Percentiles rank a stretch among this genome's conserved stretches.
Conservation (phyloP, 2,329 filamentous ascomycete species). For the Cytospora mali region DNA sequence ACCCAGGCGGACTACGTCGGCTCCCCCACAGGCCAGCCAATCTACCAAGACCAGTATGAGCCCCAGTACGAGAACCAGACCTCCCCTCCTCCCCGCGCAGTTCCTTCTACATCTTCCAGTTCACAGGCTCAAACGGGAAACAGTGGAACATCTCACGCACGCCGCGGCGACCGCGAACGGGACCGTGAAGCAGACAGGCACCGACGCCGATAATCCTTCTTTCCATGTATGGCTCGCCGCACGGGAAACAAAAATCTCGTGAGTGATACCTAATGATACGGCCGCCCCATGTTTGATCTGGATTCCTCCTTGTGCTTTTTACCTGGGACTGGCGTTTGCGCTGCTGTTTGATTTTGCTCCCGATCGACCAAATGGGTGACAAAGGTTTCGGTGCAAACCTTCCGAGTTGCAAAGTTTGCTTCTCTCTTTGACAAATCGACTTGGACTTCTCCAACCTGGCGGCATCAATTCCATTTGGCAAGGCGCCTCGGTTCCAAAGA, state of each 20-base stretch:
- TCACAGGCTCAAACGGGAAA: constrained; percentile 30
- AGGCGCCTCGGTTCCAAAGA: constrained; percentile 20
- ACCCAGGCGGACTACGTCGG: constrained; percentile 27
- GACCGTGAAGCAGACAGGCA: constrained; percentile 21
- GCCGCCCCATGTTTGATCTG: constrained; percentile 22
- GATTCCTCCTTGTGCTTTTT: constrained; percentile 12
- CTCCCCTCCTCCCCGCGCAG: constrained; percentile 26
- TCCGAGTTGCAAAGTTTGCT: constrained; percentile 20
- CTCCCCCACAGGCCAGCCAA: constrained; percentile 27
- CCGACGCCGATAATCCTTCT: constrained; percentile 32
- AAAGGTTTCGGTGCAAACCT: not conserved
- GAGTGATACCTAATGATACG: constrained; percentile 25
- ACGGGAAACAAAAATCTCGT: constrained; percentile 20
- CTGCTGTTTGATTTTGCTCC: constrained; percentile 12
- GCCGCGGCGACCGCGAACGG: constrained; percentile 26
- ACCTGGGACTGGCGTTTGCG: constrained; percentile 25
- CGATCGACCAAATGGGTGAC: constrained; percentile 11
- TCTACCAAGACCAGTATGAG: constrained; percentile 28
- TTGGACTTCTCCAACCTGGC: constrained; percentile 14
- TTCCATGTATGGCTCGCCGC: constrained; percentile 27
- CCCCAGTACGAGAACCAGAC: constrained; percentile 26
- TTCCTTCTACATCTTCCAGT: constrained; percentile 20
- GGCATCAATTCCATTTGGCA: constrained; percentile 18
- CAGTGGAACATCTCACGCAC: constrained; percentile 27
- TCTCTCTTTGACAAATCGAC: constrained; percentile 13